Percentiles rank a stretch among this genome's conserved stretches.
Evolutionary conservation across 2,329 filamentous ascomycete species (phyloP).

Genomic region (Gremmenia infestans): DNA sequence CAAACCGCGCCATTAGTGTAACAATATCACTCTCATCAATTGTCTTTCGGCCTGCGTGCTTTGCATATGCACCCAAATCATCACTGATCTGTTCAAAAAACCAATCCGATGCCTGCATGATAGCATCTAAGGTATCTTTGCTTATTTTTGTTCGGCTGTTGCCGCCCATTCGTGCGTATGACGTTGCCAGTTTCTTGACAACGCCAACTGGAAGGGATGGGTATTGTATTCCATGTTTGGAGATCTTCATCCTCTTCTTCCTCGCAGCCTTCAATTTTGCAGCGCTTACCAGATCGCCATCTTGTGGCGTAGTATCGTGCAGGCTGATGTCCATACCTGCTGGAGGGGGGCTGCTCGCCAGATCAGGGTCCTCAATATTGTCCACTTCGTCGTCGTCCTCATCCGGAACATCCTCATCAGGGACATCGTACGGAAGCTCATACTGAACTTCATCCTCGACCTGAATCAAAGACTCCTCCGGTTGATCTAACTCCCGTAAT

Average conservation of each 20-base stretch:
- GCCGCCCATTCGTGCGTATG: slow-evolving; percentile 63
- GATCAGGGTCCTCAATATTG: slow-evolving; percentile 20
- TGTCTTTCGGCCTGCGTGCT: slow-evolving; percentile 75
- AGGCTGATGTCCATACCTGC: slow-evolving; percentile 13
- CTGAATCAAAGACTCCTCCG: not conserved
- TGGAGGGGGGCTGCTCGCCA: not conserved
- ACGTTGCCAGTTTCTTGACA: slow-evolving; percentile 68
- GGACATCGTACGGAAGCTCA: not conserved
- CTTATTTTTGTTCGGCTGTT: slow-evolving; percentile 63
- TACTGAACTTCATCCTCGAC: not conserved
- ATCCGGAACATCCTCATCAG: slow-evolving; percentile 1
- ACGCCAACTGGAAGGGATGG: slow-evolving; percentile 68
- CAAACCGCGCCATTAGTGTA: slow-evolving; percentile 77
- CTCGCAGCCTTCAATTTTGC: slow-evolving; percentile 23
- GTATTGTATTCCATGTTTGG: slow-evolving; percentile 69
- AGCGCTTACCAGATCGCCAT: slow-evolving; percentile 1
- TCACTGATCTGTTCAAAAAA: slow-evolving; percentile 86
- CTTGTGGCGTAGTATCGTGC: slow-evolving; percentile 15
- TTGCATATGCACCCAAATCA: slow-evolving; percentile 73
- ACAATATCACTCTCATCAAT: slow-evolving; percentile 83
- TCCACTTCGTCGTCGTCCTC: slow-evolving; percentile 13
- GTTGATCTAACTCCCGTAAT: not conserved
- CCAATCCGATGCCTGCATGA: slow-evolving; percentile 81
- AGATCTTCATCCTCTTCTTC: slow-evolving; percentile 54
- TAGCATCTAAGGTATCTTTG: slow-evolving; percentile 66